A percentile compares a stretch with the other conserved stretches of the same genome.
Evolutionary conservation across 192 early-diverging fungal genomes (phyloP).

Genomic region (Geosiphon pyriformis): DNA sequence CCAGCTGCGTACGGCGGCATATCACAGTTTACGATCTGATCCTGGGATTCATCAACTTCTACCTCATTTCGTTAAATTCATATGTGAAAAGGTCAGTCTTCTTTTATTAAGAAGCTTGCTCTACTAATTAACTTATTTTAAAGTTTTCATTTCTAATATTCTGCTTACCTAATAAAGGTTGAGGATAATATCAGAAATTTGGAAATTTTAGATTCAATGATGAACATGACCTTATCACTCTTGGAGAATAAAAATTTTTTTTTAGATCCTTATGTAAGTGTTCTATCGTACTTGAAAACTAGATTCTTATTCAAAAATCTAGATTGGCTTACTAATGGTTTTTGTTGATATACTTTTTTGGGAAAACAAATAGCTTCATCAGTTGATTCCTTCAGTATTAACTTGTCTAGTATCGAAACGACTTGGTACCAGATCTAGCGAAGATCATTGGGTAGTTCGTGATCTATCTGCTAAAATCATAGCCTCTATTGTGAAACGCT

Average conservation of each 20-base stretch:
- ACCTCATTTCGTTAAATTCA: conserved; percentile 92
- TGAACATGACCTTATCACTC: conserved; percentile 74
- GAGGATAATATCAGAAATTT: conserved; percentile 76
- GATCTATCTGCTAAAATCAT: conserved; percentile 68
- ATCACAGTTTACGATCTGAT: conserved; percentile 80
- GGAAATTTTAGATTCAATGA: conserved; percentile 62
- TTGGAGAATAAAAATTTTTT: conserved; percentile 84
- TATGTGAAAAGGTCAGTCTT: conserved; percentile 66
- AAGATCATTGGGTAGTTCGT: conserved; percentile 84
- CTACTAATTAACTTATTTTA: not conserved
- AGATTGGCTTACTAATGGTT: not conserved
- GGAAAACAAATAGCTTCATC: conserved; percentile 67
- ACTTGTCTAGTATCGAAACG: conserved; percentile 88
- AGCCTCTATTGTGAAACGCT: conserved; percentile 68
- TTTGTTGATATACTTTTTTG: not conserved
- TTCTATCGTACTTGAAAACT: no score
- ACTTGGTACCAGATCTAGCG: conserved; percentile 61
- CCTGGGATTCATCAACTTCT: conserved; percentile 92
- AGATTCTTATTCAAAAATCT: no score
- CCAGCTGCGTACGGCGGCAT: conserved; percentile 61
- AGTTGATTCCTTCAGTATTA: conserved; percentile 88
- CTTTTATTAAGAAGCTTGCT: not conserved
- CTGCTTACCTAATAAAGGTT: conserved; percentile 38
- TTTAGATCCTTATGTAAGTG: conserved; percentile 87
- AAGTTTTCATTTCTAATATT: not conserved